Base-by-base conservation (phyloP, 2,329 filamentous ascomycete species). In the Cylindrodendrum hubeiense region DNA sequence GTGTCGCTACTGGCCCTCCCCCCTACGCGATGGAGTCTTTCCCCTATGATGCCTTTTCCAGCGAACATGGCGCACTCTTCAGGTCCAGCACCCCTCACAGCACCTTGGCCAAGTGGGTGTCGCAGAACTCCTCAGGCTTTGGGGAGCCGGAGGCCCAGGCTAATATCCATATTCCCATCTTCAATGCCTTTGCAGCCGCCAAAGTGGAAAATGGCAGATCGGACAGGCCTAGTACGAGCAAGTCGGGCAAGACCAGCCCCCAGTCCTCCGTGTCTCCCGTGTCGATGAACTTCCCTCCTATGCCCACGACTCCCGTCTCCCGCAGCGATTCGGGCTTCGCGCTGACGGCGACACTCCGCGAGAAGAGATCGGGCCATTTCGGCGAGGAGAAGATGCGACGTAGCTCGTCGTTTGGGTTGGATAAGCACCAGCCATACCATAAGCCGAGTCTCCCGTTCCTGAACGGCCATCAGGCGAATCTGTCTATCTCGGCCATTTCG, bases 331-430 rank as follows among this genome's bases (percentile, higher is more conserved):
- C 95, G 5, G 95, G 94, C 2, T 97, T 96, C 79, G 93, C 93
- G 37, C 84, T 97, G 60, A 91, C 95, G 67, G 90, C 93, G 19
- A 97, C 93, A 5, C 84, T 99, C 62, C 90, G 94, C 33, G 96
- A 98, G 81, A 99, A 98, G 83, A 89, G 95, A 55, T 98, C 96
- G 3, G 95, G 93, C 2, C 94, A 98, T 77, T 97, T 98, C 71
- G 78, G 79, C n/a, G 93, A 96, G 74, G 89, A 91, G 67, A 82
- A 86, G 69, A 92, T 92, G n/a, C 89, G 95, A 65, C 89, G 95
- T 70, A 98, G 95, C 82, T 97, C 95, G n/a, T 97, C 95, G 1
- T 97, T 97, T 79, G 93, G 91, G 30, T 85, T 95, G 76, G 93
- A 93, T 71, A 90, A 90, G 77, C 87, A 90, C 70, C 86, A 86